These are phyloP conservation scores for Kondoa malvinella DNA, from an alignment of 768 basidiomycete species.

Conservation along the genomic window DNA sequence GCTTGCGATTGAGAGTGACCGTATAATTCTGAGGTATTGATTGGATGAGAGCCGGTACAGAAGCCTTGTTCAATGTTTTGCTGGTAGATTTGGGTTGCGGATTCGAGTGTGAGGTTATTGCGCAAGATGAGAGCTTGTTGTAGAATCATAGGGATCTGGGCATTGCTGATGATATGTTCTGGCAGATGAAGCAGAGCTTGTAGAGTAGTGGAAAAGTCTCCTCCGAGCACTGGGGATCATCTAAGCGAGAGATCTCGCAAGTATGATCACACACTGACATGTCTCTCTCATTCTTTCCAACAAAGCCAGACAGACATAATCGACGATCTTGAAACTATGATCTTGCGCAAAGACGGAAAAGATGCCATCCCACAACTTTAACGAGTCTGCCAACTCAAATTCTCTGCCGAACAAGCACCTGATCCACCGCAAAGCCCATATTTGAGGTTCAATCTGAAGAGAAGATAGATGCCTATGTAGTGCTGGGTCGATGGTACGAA, in stretches of 20 bases:
- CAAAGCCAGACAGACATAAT: constrained; percentile 87
- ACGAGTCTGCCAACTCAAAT: constrained; percentile 55
- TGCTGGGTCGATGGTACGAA: constrained; percentile 62
- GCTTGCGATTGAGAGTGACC: neutral
- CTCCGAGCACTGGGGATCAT: constrained; percentile 49
- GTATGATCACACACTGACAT: constrained; percentile 1
- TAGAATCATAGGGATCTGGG: constrained; percentile 51
- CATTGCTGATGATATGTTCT: constrained; percentile 34
- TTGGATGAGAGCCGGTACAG: neutral
- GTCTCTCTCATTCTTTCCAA: constrained; percentile 73
- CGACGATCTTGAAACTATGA: constrained; percentile 53
- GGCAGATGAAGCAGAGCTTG: constrained; percentile 78
- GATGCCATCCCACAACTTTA: constrained; percentile 88
- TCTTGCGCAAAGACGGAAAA: constrained; percentile 86
- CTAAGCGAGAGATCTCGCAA: neutral
- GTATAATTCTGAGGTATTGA: neutral
- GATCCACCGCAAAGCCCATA: constrained; percentile 96
- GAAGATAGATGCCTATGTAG: constrained; percentile 59
- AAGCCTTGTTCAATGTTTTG: neutral
- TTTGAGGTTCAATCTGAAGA: constrained; percentile 80
- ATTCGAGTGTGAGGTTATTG: constrained; percentile 15
- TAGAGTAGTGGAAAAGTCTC: constrained; percentile 72
- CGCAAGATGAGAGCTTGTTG: constrained; percentile 54
- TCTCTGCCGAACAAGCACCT: constrained; percentile 85
- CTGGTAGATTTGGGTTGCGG: neutral